phyloP scores from a whole-genome alignment of 225 moss, liverwort and hornwort genomes.

The Pleurozium schreberi region DNA sequence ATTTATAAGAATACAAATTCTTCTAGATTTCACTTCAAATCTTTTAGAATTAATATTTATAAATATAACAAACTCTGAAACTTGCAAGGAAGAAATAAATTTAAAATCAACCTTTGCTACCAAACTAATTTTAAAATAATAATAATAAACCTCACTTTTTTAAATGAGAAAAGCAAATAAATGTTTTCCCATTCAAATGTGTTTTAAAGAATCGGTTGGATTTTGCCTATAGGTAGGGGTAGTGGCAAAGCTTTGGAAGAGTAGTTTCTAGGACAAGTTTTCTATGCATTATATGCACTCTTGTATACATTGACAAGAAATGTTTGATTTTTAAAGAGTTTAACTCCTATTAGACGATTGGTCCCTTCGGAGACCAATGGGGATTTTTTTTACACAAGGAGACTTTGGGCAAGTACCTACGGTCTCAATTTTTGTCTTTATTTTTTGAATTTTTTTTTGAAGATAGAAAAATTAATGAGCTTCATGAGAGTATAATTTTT shows the following conservation, averaged over 20 bases:
- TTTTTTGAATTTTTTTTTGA: no score
- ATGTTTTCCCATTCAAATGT: neutral
- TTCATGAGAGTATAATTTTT: no score
- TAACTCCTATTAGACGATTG: no score
- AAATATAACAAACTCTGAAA: neutral
- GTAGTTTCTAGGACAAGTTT: neutral
- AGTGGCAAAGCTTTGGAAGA: neutral
- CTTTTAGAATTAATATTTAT: neutral
- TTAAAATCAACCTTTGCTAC: neutral
- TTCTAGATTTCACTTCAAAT: neutral
- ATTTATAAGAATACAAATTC: no score
- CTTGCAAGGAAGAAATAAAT: neutral
- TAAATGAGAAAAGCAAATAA: neutral
- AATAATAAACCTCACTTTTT: no score
- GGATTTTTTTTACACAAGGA: no score
- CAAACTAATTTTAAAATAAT: neutral
- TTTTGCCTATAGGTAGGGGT: accelerated
- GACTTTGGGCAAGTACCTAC: no score
- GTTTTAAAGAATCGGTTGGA: accelerated
- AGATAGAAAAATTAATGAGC: no score
- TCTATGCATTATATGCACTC: neutral
- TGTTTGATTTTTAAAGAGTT: neutral
- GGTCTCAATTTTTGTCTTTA: no score
- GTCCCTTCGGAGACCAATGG: no score
- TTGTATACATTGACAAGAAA: no score